A percentile compares a stretch with the other conserved stretches of the same genome.
Conservation (phyloP, 441 rosid species). For the Omphalea diandra region DNA sequence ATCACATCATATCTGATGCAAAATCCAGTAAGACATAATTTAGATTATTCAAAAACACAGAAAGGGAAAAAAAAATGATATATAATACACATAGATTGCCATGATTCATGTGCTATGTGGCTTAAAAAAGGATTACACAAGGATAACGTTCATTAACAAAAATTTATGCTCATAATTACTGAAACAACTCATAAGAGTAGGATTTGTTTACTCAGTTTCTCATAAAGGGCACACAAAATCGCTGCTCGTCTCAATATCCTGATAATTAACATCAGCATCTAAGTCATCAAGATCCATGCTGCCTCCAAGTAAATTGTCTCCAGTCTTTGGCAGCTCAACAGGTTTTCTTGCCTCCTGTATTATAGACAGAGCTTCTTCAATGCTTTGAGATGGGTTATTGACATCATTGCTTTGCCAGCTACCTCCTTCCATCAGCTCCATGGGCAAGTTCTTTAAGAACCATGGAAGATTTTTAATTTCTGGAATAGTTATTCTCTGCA, state of each 20-base stretch:
- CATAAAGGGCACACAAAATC: constrained; percentile 49
- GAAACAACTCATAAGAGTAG: not conserved
- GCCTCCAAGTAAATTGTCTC: constrained; percentile 33
- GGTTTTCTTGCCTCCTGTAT: constrained; percentile 50
- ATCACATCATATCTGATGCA: not conserved
- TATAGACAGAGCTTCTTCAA: constrained; percentile 45
- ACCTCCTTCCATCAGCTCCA: constrained; percentile 54
- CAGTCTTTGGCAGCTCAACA: constrained; percentile 27
- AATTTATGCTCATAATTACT: constrained; percentile 5
- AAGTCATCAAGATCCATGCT: constrained; percentile 59
- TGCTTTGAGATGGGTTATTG: constrained; percentile 46
- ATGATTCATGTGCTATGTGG: not conserved
- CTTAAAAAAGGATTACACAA: not conserved
- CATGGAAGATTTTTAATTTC: constrained; percentile 63
- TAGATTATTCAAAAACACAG: not conserved
- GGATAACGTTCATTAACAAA: not conserved
- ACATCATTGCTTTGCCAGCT: constrained; percentile 43
- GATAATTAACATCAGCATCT: constrained; percentile 47
- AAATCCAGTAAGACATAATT: not conserved
- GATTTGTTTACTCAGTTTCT: not conserved
- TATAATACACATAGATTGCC: not conserved
- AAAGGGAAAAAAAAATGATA: not conserved
- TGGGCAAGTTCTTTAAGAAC: constrained; percentile 62
- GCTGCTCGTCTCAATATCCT: constrained; percentile 50
- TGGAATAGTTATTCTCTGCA: constrained; percentile 54